These are phyloP conservation scores for Phlebiopsis flavidoalba DNA, from an alignment of 768 basidiomycete species.

Conservation along the genomic window DNA sequence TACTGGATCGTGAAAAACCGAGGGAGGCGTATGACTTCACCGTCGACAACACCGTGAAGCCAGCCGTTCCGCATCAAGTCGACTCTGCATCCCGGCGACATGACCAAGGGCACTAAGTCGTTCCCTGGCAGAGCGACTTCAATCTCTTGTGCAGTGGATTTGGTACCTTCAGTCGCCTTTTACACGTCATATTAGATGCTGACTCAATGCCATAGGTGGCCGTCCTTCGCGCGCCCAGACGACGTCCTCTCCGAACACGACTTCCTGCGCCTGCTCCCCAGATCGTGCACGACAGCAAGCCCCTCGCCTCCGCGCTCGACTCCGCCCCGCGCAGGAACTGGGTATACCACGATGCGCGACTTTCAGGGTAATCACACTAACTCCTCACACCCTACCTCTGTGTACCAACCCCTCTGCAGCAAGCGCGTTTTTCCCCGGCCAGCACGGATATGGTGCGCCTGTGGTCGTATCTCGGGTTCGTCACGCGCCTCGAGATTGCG, in stretches of 20 bases:
- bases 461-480: constrained; percentile 18
- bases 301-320: too few relatives aligned
- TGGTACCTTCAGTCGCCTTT: constrained; percentile 21
- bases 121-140: constrained; percentile 34
- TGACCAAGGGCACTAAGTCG: constrained; percentile 26
- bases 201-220: constrained; percentile 21
- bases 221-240: constrained; percentile 24
- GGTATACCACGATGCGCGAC: too few relatives aligned
- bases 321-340: too few relatives aligned
- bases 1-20: constrained; percentile 28
- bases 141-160: constrained; percentile 23
- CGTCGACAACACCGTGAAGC: not conserved
- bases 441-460: constrained; percentile 18
- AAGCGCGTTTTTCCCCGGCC: constrained; percentile 10
- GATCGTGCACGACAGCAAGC: too few relatives aligned
- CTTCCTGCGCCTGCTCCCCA: too few relatives aligned
- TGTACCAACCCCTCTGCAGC: too few relatives aligned
- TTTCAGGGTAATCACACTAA: too few relatives aligned
- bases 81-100: constrained; percentile 19
- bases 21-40: not conserved
- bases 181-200: too few relatives aligned
- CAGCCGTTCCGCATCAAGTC: constrained; percentile 24
- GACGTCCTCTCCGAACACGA: constrained; percentile 12
- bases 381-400: too few relatives aligned
- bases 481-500: constrained; percentile 1